These are phyloP conservation scores for Oryza meridionalis DNA, from an alignment of 176 grass and related monocot species.

Conservation along the genomic window DNA sequence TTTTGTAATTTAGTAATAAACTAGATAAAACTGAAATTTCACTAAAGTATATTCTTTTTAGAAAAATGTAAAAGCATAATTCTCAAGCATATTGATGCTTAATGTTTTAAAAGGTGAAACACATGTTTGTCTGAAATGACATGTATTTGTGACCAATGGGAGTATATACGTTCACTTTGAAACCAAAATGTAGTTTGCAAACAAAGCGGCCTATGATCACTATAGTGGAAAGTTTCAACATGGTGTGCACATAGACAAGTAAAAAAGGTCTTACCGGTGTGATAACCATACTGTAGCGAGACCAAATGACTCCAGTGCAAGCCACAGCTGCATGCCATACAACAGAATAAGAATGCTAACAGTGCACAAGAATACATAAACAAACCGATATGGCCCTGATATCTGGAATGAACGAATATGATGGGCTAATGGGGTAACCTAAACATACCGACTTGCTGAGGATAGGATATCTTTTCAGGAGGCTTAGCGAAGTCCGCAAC, in stretches of 20 bases:
- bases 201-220: background rate
- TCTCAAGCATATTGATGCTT: background rate
- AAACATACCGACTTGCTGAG: constrained; percentile 86
- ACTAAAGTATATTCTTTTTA: too few relatives aligned
- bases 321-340: constrained; percentile 60
- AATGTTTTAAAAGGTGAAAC: background rate
- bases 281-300: constrained; percentile 73
- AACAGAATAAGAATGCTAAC: constrained; percentile 5
- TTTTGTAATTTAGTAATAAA: background rate
- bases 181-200: background rate
- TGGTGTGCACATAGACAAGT: background rate
- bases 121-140: background rate
- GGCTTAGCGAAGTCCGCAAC: constrained; percentile 94
- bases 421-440: constrained; percentile 10
- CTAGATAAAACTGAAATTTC: background rate
- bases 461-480: constrained; percentile 93
- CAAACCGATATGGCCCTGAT: background rate
- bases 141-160: background rate
- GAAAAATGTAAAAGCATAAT: background rate
- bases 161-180: background rate
- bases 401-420: background rate
- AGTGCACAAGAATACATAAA: background rate
- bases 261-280: constrained; percentile 53
- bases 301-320: constrained; percentile 72
- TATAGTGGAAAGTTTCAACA: background rate